phyloP scores from a whole-genome alignment of 2,329 filamentous ascomycete species.

The Plectosphaerella cucumerina region DNA sequence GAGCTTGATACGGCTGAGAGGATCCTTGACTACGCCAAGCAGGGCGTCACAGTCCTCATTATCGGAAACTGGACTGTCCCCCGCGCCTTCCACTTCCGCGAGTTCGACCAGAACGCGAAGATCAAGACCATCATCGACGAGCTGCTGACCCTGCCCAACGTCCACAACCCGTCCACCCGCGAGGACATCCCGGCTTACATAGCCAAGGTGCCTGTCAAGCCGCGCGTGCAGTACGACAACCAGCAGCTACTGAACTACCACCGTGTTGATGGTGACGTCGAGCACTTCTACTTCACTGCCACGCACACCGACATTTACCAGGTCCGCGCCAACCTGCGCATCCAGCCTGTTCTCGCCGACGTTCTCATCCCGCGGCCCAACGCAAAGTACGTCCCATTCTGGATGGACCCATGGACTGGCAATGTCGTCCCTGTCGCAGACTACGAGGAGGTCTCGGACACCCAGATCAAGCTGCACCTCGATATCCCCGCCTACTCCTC shows the following conservation, averaged over 20 bases:
- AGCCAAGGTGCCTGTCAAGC: slow-evolving; percentile 1
- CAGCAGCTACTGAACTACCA: slow-evolving; percentile 8
- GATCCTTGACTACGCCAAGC: slow-evolving; percentile 4
- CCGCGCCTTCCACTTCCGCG: slow-evolving; percentile 1
- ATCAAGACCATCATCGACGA: slow-evolving; percentile 5
- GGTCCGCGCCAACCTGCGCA: slow-evolving; percentile 5
- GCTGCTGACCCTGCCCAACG: slow-evolving; percentile 6
- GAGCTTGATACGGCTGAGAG: slow-evolving; percentile 1
- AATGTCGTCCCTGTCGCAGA: slow-evolving; percentile 4
- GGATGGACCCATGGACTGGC: slow-evolving; percentile 9
- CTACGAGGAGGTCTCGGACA: slow-evolving; percentile 8
- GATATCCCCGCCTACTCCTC: slow-evolving; percentile 7
- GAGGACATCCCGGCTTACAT: slow-evolving; percentile 5
- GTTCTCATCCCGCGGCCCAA: slow-evolving; percentile 5
- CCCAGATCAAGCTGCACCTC: slow-evolving; percentile 8
- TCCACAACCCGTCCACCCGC: slow-evolving; percentile 1
- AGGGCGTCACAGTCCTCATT: slow-evolving; percentile 1
- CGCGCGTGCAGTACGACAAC: slow-evolving; percentile 6
- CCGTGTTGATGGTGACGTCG: slow-evolving; percentile 8
- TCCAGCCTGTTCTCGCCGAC: slow-evolving; percentile 4
- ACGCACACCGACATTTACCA: slow-evolving; percentile 7
- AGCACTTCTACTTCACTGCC: slow-evolving; percentile 7
- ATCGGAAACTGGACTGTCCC: slow-evolving; percentile 3
- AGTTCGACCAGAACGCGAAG: slow-evolving; percentile 4
- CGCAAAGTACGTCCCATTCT: slow-evolving; percentile 5